Percentiles rank a stretch among this genome's conserved stretches.
These are phyloP conservation scores for Carex littledalei DNA, from an alignment of 176 grass and related monocot genomes.

Conservation along the genomic window DNA sequence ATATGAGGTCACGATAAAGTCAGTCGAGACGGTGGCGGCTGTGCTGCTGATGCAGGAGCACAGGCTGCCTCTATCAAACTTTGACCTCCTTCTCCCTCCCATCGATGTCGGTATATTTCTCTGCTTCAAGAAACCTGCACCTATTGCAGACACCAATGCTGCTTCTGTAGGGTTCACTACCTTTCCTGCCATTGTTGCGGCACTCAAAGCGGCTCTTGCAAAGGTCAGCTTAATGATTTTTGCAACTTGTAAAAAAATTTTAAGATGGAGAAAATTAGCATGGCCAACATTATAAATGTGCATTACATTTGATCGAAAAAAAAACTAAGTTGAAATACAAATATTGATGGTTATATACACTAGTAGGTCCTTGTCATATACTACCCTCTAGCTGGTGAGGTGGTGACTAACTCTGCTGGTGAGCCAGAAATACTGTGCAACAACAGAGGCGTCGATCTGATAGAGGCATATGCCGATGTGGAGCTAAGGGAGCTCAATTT, in stretches of 20 bases:
- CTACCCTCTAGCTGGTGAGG: conserved; percentile 62
- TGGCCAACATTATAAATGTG: no score
- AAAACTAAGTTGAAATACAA: not conserved
- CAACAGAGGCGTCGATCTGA: conserved; percentile 56
- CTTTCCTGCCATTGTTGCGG: conserved; percentile 4
- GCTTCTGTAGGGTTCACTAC: not conserved
- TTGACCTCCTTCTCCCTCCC: conserved; percentile 63
- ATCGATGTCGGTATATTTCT: conserved; percentile 59
- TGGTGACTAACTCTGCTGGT: conserved; percentile 33
- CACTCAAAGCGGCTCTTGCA: conserved; percentile 46
- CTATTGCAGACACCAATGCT: not conserved
- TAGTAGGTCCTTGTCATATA: conserved; percentile 33
- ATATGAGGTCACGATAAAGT: conserved; percentile 1
- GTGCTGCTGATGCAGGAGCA: conserved; percentile 40
- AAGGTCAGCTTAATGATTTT: not conserved
- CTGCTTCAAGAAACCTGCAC: conserved; percentile 46
- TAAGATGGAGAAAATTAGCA: not conserved
- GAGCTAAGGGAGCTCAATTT: conserved; percentile 37
- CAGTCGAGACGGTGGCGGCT: conserved; percentile 22
- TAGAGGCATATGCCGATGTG: conserved; percentile 21
- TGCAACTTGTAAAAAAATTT: no score
- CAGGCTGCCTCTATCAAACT: conserved; percentile 52
- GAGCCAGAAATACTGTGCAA: conserved; percentile 77
- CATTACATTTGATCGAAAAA: no score
- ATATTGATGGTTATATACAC: not conserved